These are phyloP conservation scores for Podila epigama DNA, from an alignment of 192 early-diverging fungal species.

Conservation along the genomic window DNA sequence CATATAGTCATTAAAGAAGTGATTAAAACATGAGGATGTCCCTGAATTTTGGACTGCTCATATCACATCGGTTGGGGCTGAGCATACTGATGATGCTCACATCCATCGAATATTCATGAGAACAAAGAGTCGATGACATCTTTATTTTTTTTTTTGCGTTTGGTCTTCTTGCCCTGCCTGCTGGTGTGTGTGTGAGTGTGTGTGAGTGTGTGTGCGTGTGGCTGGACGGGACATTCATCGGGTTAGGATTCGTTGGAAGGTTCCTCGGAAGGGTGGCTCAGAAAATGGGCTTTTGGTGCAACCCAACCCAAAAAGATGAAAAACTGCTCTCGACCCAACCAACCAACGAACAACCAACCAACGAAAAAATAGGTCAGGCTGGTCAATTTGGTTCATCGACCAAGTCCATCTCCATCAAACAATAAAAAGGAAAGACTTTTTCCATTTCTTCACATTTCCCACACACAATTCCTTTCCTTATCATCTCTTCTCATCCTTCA, in stretches of 20 bases:
- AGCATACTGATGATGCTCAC: no score
- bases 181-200: not conserved
- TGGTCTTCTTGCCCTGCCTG: no score
- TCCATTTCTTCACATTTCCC: not conserved
- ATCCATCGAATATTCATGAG: no score
- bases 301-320: not conserved
- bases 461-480: not conserved
- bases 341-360: not conserved
- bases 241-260: no score
- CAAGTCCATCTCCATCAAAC: not conserved
- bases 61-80: no score
- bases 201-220: not conserved
- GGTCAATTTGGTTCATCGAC: not conserved
- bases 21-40: no score
- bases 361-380: no score
- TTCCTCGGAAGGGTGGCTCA: not conserved
- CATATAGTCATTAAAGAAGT: no score
- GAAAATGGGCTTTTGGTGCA: not conserved
- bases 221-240: not conserved
- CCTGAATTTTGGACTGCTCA: no score
- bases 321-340: not conserved
- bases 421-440: not conserved
- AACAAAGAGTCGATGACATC: no score
- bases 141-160: no score
- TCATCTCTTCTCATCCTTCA: not conserved